A percentile compares a stretch with the other conserved stretches of the same genome.
Evolutionary conservation across 805 yeast genomes (phyloP).

Genomic region (Saccharomycopsis guyanensis): DNA sequence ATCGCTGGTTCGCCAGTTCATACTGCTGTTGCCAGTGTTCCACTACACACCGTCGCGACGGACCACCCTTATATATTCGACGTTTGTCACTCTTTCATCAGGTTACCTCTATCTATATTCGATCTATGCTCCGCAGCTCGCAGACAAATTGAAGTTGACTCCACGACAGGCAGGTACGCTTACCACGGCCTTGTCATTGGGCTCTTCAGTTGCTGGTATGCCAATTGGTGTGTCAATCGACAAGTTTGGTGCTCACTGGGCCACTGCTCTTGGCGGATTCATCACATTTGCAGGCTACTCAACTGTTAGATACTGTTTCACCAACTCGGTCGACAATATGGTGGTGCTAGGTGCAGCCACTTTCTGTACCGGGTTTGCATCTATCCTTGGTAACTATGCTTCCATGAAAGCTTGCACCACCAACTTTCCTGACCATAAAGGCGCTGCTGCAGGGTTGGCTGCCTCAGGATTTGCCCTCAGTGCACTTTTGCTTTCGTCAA

Average conservation of each 20-base stretch:
- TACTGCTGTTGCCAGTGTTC: too few species aligned
- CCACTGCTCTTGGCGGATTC: slow-evolving; percentile 48
- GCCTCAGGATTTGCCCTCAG: slow-evolving; percentile 65
- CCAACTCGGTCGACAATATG: slow-evolving; percentile 33
- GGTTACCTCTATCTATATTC: slow-evolving; percentile 75
- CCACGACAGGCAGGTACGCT: slow-evolving; percentile 57
- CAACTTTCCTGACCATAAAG: slow-evolving; percentile 65
- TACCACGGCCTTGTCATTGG: slow-evolving; percentile 54
- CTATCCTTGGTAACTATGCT: slow-evolving; percentile 23
- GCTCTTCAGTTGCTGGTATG: slow-evolving; percentile 62
- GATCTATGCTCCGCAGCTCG: slow-evolving; percentile 67
- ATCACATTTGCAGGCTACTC: slow-evolving; percentile 49
- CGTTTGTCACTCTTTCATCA: slow-evolving; percentile 53
- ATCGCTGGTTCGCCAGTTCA: too few species aligned
- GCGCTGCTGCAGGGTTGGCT: slow-evolving; percentile 62
- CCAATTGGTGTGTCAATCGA: slow-evolving; percentile 68
- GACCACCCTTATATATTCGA: slow-evolving; percentile 12
- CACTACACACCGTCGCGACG: neutral
- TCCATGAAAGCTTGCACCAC: slow-evolving; percentile 44
- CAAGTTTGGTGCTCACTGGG: slow-evolving; percentile 44
- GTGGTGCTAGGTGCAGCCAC: slow-evolving; percentile 22
- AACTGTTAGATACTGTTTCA: slow-evolving; percentile 41
- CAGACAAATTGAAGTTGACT: slow-evolving; percentile 46
- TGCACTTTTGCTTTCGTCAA: slow-evolving; percentile 53
- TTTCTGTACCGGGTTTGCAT: slow-evolving; percentile 13